Evolutionary conservation across 2,329 filamentous ascomycete genomes (phyloP).

Genomic region (Botryosphaeria agaves): DNA sequence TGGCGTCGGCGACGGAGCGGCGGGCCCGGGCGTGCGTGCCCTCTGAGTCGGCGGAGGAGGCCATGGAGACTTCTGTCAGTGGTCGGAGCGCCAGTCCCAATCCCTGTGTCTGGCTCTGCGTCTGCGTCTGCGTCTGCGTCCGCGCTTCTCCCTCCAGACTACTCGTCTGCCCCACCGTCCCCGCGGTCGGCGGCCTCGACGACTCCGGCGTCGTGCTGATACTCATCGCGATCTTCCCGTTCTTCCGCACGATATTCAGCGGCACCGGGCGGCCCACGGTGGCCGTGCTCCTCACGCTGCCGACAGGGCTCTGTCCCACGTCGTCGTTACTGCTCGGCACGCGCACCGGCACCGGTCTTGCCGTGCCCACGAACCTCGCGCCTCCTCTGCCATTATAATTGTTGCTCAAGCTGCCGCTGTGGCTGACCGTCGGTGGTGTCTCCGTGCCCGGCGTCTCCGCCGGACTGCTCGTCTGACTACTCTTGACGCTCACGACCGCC

Average conservation of each 20-base stretch:
- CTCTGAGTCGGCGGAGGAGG: not conserved
- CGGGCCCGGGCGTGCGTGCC: not conserved
- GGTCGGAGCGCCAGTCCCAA: slow-evolving; percentile 1
- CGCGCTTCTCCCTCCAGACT: too few relatives aligned
- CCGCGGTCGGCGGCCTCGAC: too few relatives aligned
- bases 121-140: slow-evolving; percentile 6
- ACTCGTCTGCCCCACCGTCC: too few relatives aligned
- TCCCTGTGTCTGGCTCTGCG: slow-evolving; percentile 1
- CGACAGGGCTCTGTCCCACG: too few relatives aligned
- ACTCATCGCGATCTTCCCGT: slow-evolving; percentile 11
- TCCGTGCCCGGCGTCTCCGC: slow-evolving; percentile 27
- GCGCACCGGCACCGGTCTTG: slow-evolving; percentile 6
- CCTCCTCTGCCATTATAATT: too few relatives aligned
- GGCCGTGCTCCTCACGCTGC: slow-evolving; percentile 17
- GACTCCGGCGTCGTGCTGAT: slow-evolving; percentile 7
- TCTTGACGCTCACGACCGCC: slow-evolving; percentile 83
- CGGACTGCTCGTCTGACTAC: slow-evolving; percentile 37
- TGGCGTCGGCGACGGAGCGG: slow-evolving; percentile 7
- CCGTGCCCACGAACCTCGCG: too few relatives aligned
- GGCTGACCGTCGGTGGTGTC: slow-evolving; percentile 55
- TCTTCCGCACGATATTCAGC: slow-evolving; percentile 24
- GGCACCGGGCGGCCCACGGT: slow-evolving; percentile 26
- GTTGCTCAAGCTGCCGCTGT: slow-evolving; percentile 25
- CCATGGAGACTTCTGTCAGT: not conserved
- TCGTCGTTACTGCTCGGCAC: slow-evolving; percentile 10